Conservation (phyloP, 176 grass and related monocot genomes). For the Oryza meyeriana region DNA sequence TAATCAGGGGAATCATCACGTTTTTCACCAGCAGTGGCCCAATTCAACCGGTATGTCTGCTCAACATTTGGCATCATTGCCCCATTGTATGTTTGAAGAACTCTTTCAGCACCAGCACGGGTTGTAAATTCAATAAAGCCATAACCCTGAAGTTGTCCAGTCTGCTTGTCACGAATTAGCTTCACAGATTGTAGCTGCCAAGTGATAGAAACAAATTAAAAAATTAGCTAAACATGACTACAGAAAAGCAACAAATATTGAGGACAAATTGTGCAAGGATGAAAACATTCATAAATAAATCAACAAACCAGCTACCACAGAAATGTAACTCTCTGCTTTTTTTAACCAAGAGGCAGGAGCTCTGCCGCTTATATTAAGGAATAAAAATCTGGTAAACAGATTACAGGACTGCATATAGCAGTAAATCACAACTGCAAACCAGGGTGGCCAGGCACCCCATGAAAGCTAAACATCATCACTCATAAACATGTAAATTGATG, state of each 20-base stretch:
- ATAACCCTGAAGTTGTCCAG: conserved; percentile 74
- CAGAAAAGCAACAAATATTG: not conserved
- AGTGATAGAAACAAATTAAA: not conserved
- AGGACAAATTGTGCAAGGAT: not conserved
- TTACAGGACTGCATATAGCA: too few species aligned
- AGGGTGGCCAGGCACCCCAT: too few species aligned
- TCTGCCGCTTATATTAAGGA: too few species aligned
- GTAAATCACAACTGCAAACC: too few species aligned
- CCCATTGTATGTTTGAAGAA: conserved; percentile 76
- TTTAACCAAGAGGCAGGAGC: too few species aligned
- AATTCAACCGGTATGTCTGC: conserved; percentile 69
- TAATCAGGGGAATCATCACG: conserved; percentile 75
- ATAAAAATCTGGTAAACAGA: too few species aligned
- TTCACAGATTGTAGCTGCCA: conserved; percentile 67
- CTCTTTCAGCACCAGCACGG: conserved; percentile 54
- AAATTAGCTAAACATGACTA: not conserved
- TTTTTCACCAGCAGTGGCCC: conserved; percentile 83
- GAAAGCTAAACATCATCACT: not conserved
- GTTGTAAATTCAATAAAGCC: conserved; percentile 74
- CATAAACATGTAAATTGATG: not conserved
- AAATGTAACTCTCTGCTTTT: not conserved
- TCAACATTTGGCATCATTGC: conserved; percentile 82
- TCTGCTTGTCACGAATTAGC: conserved; percentile 75
- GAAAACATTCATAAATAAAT: not conserved
- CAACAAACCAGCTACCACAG: not conserved